Conservation (phyloP, 345 rosid genomes). For the Acer saccharum region DNA sequence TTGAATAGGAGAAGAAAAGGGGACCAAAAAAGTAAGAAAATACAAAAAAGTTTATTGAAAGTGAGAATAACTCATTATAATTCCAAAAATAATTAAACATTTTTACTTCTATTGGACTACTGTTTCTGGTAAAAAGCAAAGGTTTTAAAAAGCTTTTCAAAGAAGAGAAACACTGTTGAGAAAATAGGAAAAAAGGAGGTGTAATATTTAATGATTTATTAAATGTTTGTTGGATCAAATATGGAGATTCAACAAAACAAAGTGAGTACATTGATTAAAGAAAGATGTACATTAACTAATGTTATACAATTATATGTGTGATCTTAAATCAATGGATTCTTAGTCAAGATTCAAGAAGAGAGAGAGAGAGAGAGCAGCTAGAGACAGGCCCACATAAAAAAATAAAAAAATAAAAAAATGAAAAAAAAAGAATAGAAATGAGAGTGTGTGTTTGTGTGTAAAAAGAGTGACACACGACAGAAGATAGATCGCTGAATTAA, state of each 20-base stretch:
- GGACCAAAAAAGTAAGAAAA: constrained; percentile 8
- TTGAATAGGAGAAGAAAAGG: constrained; percentile 10
- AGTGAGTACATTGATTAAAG: constrained; percentile 13
- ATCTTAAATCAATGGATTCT: not conserved
- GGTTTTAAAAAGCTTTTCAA: constrained; percentile 11
- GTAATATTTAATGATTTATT: not conserved
- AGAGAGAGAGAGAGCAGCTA: not conserved
- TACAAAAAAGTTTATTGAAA: constrained; percentile 23
- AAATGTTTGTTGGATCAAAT: constrained; percentile 22
- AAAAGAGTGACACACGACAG: not conserved
- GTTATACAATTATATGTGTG: not conserved
- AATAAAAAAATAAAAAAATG: too few relatives aligned
- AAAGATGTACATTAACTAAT: not conserved
- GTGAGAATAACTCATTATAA: constrained; percentile 28
- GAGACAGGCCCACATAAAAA: constrained; percentile 11
- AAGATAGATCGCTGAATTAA: constrained; percentile 22
- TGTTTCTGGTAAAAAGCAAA: constrained; percentile 30
- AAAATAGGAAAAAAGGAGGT: constrained; percentile 11
- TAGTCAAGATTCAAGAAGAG: not conserved
- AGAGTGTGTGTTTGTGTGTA: too few relatives aligned
- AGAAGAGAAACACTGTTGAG: not conserved
- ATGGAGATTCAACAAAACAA: constrained; percentile 14
- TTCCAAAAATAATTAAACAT: constrained; percentile 36
- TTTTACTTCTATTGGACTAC: constrained; percentile 3
- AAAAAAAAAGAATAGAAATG: too few relatives aligned